These are phyloP conservation scores for Medicago ruthenica DNA, from an alignment of 306 rosid species.

Conservation along the genomic window DNA sequence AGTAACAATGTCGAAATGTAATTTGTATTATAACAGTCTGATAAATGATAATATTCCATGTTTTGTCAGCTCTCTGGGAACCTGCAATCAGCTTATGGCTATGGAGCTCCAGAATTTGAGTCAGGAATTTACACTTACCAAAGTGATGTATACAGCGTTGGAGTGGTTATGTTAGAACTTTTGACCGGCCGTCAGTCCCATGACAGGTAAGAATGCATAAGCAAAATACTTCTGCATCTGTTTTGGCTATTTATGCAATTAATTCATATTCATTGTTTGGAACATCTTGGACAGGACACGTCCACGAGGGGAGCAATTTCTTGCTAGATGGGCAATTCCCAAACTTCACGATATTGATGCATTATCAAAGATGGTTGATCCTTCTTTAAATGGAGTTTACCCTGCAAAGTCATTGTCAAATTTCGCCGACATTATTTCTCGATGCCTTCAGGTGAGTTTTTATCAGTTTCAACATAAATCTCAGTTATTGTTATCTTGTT, in stretches of 20 bases:
- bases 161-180: constrained; percentile 96
- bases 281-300: constrained; percentile 56
- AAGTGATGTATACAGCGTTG: constrained; percentile 92
- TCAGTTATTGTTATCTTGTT: constrained; percentile 5
- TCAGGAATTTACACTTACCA: constrained; percentile 81
- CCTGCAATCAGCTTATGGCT: constrained; percentile 75
- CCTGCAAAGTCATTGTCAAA: constrained; percentile 87
- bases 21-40: constrained; percentile 37
- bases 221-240: background rate
- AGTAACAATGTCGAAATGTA: background rate
- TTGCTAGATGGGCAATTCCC: constrained; percentile 92
- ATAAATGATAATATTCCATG: constrained; percentile 25
- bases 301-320: constrained; percentile 79
- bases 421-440: constrained; percentile 88
- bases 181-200: constrained; percentile 86
- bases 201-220: constrained; percentile 68
- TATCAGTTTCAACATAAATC: constrained; percentile 17
- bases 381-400: constrained; percentile 72
- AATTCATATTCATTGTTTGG: constrained; percentile 14
- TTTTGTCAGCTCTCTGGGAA: constrained; percentile 85
- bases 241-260: constrained; percentile 4
- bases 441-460: constrained; percentile 82
- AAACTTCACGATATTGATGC: constrained; percentile 98
- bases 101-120: constrained; percentile 98
- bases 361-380: constrained; percentile 92